Base-by-base conservation (phyloP, 805 yeast species). In the Pichia cephalocereana region DNA sequence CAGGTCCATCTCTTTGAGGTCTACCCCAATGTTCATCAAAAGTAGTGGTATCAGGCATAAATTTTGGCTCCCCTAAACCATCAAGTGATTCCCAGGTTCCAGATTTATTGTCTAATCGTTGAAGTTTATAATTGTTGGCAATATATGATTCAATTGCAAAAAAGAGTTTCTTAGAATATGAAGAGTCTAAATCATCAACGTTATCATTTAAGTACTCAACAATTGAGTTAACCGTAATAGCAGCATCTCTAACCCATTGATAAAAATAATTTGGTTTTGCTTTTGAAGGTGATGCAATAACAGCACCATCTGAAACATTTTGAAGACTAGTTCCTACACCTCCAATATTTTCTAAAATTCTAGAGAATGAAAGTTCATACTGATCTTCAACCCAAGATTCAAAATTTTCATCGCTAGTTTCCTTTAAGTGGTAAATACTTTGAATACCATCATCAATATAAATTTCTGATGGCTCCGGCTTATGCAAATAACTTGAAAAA, bases 1-100 rank as follows among this genome's bases (percentile, higher is more conserved):
- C 90, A 0, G 98, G 96, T 0, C 98, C 98, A 63, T 91, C 98
- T 51, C 88, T 76, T 66, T 91, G 98, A 1, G 98, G 98, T 56
- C 98, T 72, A 2, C 98, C 98, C 98, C 98, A 91, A 36, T 69
- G 62, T 2, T 69, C 81, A 7, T 64, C 63, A 57, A 84, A 91
- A 1, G 85, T 70, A 0, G 77, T 57, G 26, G 83, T 82, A 60
- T 87, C 76, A 5, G 81, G 78, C 61, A 73, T 63, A 60, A 84
- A 91, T 63, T 91, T 91, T 8, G 98, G 97, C 62, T 91, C 98
- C 2, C 97, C 98, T 34, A 90, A 70, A 2, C 86, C 88, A 9
- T 65, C 64, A 43, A 75, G 68, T 49, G 70, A 70, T 11, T 68
- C 64, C 54, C 77, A 78, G 2, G 63, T 60, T 0, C 97, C 97